These are phyloP conservation scores for Trebouxia sp. DNA, from an alignment of 139 green algal genomes.

Conservation along the genomic window DNA sequence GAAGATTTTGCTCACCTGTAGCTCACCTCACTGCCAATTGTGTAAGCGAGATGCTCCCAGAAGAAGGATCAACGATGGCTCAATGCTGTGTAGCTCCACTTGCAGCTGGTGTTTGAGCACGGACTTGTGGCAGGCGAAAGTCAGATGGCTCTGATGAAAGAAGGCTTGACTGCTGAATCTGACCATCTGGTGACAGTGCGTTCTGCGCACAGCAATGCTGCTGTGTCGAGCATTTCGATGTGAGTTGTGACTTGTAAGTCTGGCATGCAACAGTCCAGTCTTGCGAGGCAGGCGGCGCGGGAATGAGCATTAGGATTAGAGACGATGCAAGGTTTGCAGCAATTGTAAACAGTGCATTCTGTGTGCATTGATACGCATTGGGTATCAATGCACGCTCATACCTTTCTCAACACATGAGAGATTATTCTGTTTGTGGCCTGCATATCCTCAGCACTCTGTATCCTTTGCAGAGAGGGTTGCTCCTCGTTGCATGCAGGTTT, in stretches of 20 bases:
- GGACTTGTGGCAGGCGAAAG: not conserved
- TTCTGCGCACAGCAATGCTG: not conserved
- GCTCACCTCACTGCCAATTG: no score
- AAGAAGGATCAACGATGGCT: no score
- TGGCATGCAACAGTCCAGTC: not conserved
- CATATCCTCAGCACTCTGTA: constrained; percentile 25
- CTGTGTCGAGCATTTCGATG: no score
- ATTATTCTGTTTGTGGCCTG: constrained; percentile 46
- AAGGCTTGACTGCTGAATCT: not conserved
- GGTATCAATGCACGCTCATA: not conserved
- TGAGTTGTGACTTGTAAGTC: not conserved
- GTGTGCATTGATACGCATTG: constrained; percentile 1
- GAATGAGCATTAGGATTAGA: no score
- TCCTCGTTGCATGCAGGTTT: no score
- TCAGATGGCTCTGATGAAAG: constrained; percentile 20
- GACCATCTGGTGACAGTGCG: not conserved
- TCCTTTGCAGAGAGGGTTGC: not conserved
- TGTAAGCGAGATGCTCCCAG: no score
- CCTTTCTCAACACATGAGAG: constrained; percentile 39
- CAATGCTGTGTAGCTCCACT: not conserved
- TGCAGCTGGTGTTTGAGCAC: not conserved
- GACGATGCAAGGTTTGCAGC: no score
- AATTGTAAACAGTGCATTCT: no score
- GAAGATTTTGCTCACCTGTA: no score
- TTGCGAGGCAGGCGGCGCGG: no score